Evolutionary conservation across 2,329 filamentous ascomycete genomes (phyloP).

Genomic region (Fusarium anthophilum): DNA sequence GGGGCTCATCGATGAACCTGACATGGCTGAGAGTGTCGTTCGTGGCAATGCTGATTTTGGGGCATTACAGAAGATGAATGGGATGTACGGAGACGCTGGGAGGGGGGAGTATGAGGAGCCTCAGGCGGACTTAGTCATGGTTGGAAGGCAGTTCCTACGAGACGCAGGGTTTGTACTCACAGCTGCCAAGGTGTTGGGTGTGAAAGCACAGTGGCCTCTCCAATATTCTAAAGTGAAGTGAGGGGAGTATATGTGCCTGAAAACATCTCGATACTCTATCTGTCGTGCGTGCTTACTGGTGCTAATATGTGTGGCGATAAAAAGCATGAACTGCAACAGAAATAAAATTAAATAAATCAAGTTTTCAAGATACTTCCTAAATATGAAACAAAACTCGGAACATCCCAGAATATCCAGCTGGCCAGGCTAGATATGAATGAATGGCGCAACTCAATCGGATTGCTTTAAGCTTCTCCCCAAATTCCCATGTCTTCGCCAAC

Average conservation of each 20-base stretch:
- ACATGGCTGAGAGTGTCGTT: constrained; percentile 61
- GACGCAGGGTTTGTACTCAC: constrained; percentile 81
- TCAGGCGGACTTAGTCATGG: constrained; percentile 73
- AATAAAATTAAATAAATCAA: too few relatives aligned
- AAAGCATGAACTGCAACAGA: too few relatives aligned
- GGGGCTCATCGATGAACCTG: constrained; percentile 74
- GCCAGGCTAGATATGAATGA: too few relatives aligned
- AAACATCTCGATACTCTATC: too few relatives aligned
- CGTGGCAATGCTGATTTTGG: rapidly evolving
- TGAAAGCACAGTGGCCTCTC: constrained; percentile 75
- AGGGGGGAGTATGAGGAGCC: constrained; percentile 53
- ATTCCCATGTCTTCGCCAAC: too few relatives aligned
- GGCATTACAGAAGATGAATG: rapidly evolving
- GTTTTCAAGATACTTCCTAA: too few relatives aligned
- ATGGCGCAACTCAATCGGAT: too few relatives aligned
- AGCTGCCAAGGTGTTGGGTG: constrained; percentile 75
- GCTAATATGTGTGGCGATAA: too few relatives aligned
- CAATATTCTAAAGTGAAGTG: constrained; percentile 57
- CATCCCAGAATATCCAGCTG: too few relatives aligned
- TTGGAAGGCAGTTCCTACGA: constrained; percentile 80
- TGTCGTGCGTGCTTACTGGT: too few relatives aligned
- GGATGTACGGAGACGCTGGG: constrained; percentile 37
- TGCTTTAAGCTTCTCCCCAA: too few relatives aligned
- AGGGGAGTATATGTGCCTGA: not conserved
- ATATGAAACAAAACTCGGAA: too few relatives aligned